These are phyloP conservation scores for Capsicum chinense DNA, from an alignment of 257 asterid genomes.

Conservation along the genomic window DNA sequence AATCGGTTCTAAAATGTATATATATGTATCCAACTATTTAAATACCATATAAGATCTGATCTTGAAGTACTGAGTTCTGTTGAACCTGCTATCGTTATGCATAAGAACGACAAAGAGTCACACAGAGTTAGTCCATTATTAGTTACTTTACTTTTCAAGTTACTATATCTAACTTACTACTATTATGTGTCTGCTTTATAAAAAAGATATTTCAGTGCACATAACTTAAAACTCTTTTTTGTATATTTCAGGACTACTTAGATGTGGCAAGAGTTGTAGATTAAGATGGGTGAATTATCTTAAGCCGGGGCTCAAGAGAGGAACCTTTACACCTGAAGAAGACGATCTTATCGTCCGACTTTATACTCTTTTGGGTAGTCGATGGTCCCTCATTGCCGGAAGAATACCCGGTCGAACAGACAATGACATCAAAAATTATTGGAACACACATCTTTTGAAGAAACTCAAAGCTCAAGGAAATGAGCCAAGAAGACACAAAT, in stretches of 20 bases:
- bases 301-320: neutral
- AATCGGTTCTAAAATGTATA: too few species aligned
- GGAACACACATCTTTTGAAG: neutral
- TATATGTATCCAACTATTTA: neutral
- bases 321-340: neutral
- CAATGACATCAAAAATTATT: neutral
- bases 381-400: neutral
- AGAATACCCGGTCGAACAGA: neutral
- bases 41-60: neutral
- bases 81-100: neutral
- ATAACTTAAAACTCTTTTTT: neutral
- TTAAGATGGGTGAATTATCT: constrained; percentile 7
- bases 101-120: neutral
- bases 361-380: neutral
- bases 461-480: neutral
- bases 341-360: neutral
- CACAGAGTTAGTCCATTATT: too few species aligned
- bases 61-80: neutral
- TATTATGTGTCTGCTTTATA: too few species aligned
- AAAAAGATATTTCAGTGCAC: too few species aligned
- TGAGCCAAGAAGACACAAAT: neutral
- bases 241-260: neutral
- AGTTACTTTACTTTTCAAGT: neutral
- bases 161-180: too few species aligned
- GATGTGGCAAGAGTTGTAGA: neutral